A percentile compares a stretch with the other conserved stretches of the same genome.
phyloP scores from a whole-genome alignment of 768 basidiomycete genomes.

The Xerocomellus intermedius region DNA sequence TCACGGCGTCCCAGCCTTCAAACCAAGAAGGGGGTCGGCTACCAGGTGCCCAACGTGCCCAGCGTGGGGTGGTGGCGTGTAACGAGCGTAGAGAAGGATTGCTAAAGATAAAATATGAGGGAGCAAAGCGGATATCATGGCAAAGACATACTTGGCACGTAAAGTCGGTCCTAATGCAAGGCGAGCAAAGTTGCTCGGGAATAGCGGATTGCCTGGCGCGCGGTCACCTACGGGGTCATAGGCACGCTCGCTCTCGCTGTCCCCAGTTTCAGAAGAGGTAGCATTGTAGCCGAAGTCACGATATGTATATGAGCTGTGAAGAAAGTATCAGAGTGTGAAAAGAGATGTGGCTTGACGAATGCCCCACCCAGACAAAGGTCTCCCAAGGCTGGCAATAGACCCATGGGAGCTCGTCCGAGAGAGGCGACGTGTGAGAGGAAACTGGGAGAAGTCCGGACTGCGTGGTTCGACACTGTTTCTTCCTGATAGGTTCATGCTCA shows the following conservation, averaged over 20 bases:
- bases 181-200: constrained; percentile 77
- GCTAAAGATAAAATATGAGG: constrained; percentile 13
- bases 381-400: constrained; percentile 28
- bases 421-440: constrained; percentile 22
- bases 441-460: constrained; percentile 23
- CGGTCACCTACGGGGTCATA: constrained; percentile 62
- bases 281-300: constrained; percentile 13
- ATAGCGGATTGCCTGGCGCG: constrained; percentile 71
- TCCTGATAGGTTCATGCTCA: constrained; percentile 13
- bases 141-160: constrained; percentile 44
- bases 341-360: not conserved
- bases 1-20: constrained; percentile 39
- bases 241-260: constrained; percentile 28
- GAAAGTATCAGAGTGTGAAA: not conserved
- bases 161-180: constrained; percentile 67
- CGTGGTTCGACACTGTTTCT: constrained; percentile 26
- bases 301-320: constrained; percentile 13
- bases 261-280: constrained; percentile 24
- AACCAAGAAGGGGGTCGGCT: constrained; percentile 39
- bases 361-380: constrained; percentile 22
- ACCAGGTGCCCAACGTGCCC: constrained; percentile 28
- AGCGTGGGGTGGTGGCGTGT: constrained; percentile 12
- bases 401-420: constrained; percentile 27
- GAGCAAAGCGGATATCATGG: not conserved
- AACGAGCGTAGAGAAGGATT: constrained; percentile 26